Base-by-base conservation (phyloP, 352 stramenopile genomes). In the Globisporangium sylvaticum region DNA sequence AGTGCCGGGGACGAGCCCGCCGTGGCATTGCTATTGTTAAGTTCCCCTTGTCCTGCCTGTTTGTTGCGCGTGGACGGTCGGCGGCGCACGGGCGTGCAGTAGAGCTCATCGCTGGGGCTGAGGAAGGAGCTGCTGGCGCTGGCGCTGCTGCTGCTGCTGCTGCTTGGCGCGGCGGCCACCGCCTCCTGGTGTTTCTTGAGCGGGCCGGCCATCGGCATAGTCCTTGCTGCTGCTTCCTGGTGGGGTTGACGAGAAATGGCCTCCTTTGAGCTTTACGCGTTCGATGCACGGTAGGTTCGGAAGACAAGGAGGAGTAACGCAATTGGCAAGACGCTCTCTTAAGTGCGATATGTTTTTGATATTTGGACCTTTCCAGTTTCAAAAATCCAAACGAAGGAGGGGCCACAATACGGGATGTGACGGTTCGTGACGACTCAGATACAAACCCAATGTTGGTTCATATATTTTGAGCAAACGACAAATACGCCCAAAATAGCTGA, bases 171-270 rank as follows among this genome's bases (percentile, higher is more conserved):
- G 10, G 62, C 3, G 25, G 27, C 27, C 20, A 25, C 48, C 20
- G 65, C 66, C n/a, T 71, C 66, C 14, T 58, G 50, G 66, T 67
- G 60, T 42, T 71, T 71, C 54, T 65, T 65, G 42, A 58, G 50
- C 22, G 65, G 34, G 8, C 66, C 66, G 10, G 61, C 61, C 54
- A 68, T 72, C 48, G 61, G 66, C 67, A 72, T 72, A 37, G 15
- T 32, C 55, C 62, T 9, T 9, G n/a, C 24, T 22, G n/a, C n/a
- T 46, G 12, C 48, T 22, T 25, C 34, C 25, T 48, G 37, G 48
- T 39, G 20, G 14, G 22, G 39, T n/a, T 39, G 14, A 22, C 37
- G 27, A 29, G 20, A 42, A 39, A 42, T 58, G 53, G 27, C 12
- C 53, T 58, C 39, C 18, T 48, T 24, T 50, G 15, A 22, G 18